Evolutionary conservation across 495 filamentous ascomycete species (phyloP), one percentile per base, ranked within the genome.

Genomic region (Neurospora sp.): DNA sequence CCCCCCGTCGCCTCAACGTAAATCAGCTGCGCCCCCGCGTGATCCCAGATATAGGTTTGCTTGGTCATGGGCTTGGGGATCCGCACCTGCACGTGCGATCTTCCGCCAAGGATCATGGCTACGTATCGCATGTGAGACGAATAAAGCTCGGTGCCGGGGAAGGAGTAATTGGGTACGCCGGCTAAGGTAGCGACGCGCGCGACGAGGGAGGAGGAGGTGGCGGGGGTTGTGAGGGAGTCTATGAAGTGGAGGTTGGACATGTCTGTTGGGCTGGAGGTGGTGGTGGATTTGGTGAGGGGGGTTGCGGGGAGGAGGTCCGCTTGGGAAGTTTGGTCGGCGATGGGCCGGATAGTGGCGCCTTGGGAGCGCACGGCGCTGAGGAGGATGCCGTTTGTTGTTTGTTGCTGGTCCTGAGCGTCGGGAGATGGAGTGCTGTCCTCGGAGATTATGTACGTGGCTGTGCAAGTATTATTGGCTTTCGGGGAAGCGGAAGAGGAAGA

Each of bases 21-120:
- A 70, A 90, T 84, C 37, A 90, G 77, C 83, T 88, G 85, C 4
- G 87, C 85, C 7, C 88, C 89, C 0, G 85, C 85, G 77, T 90
- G 89, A 73, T 90, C 89, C 88, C 88, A 90, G 38, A 88, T 81
- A 71, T 84, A 86, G 71, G 72, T 76, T 2, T 65, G 18, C 27
- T 69, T 68, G 12, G 70, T 53, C 16, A 39, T 12, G 3, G 69
- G 38, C 16, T 76, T 71, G 2, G 78, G 78, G n/a, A 75, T 68
- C 8, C 78, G 69, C 27, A 78, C 74, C 73, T 80, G 78, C 22
- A 75, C 77, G 35, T 22, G 72, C 38, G 71, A 71, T 16, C 74
- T 6, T 3, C 77, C 85, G 22, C 85, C 87, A 22, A 89, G 78
- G 1, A 84, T 83, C 61, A 89, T 81, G 18, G 87, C 84, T 12